Conservation (phyloP, 345 rosid genomes). For the Atalantia buxifolia region DNA sequence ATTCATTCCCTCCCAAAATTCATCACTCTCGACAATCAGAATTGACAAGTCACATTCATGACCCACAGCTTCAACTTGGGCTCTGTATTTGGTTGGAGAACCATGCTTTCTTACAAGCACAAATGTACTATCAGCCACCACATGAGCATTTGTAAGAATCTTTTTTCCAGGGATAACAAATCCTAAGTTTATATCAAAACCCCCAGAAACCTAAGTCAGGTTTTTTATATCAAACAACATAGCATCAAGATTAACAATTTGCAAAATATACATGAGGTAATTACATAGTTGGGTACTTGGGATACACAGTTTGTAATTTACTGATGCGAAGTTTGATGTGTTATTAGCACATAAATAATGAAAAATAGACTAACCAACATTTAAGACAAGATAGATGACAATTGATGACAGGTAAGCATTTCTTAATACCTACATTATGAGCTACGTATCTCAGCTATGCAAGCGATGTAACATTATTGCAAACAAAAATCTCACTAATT, state of each 20-base stretch:
- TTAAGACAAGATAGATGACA: not conserved
- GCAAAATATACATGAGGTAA: no score
- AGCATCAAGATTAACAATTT: no score
- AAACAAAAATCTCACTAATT: no score
- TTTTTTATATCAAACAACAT: not conserved
- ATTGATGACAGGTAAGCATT: not conserved
- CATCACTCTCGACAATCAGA: slow-evolving; percentile 61
- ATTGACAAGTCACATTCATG: slow-evolving; percentile 88
- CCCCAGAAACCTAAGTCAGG: not conserved
- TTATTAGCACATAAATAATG: no score
- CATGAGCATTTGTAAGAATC: slow-evolving; percentile 87
- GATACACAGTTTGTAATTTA: no score
- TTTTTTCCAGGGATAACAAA: slow-evolving; percentile 59
- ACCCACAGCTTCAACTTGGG: slow-evolving; percentile 66
- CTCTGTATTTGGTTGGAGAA: slow-evolving; percentile 64
- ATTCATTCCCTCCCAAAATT: slow-evolving; percentile 59
- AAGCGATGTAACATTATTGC: no score
- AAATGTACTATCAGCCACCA: slow-evolving; percentile 80
- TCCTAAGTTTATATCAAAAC: slow-evolving; percentile 28
- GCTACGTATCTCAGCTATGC: not conserved
- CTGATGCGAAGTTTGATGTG: no score
- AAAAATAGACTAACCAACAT: no score
- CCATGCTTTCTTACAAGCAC: slow-evolving; percentile 88
- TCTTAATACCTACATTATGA: not conserved
- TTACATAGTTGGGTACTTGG: no score